A percentile compares a stretch with the other conserved stretches of the same genome.
phyloP scores from a whole-genome alignment of 2,329 filamentous ascomycete genomes.

The Coniochaeta sp. region DNA sequence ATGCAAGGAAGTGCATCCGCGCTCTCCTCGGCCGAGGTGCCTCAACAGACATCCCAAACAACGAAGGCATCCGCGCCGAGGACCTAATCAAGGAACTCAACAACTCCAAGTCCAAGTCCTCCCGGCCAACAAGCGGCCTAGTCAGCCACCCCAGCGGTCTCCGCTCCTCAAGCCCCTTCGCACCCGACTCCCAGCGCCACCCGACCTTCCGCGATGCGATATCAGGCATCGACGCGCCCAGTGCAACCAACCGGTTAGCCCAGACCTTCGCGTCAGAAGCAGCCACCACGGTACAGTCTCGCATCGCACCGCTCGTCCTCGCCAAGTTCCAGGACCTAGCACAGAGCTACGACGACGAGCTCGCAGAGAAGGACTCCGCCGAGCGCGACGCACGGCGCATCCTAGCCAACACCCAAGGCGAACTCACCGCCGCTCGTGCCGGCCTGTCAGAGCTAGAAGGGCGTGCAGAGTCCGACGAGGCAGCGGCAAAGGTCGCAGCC shows the following conservation, averaged over 20 bases:
- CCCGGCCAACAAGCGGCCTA: slow-evolving; percentile 43
- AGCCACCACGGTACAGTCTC: slow-evolving; percentile 61
- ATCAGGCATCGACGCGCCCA: slow-evolving; percentile 19
- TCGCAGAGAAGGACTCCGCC: slow-evolving; percentile 64
- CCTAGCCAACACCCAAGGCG: slow-evolving; percentile 59
- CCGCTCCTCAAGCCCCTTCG: slow-evolving; percentile 69
- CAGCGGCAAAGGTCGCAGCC: slow-evolving; percentile 39
- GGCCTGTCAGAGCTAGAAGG: slow-evolving; percentile 52
- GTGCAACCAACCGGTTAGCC: slow-evolving; percentile 30
- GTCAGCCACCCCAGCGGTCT: slow-evolving; percentile 26
- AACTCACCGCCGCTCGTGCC: slow-evolving; percentile 54
- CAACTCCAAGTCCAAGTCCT: slow-evolving; percentile 51
- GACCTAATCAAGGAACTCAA: slow-evolving; percentile 75
- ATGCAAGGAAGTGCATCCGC: slow-evolving; percentile 85
- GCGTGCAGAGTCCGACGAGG: slow-evolving; percentile 48
- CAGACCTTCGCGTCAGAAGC: slow-evolving; percentile 52
- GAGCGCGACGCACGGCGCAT: slow-evolving; percentile 62
- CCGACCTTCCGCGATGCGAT: slow-evolving; percentile 46
- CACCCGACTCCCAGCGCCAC: slow-evolving; percentile 51
- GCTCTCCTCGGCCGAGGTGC: slow-evolving; percentile 73
- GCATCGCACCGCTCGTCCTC: slow-evolving; percentile 61
- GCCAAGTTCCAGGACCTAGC: slow-evolving; percentile 68
- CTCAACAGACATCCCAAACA: slow-evolving; percentile 74
- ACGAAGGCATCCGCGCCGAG: slow-evolving; percentile 75
- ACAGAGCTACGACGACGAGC: slow-evolving; percentile 65